A percentile compares a stretch with the other conserved stretches of the same genome.
Evolutionary conservation across 2,329 filamentous ascomycete genomes (phyloP).

Genomic region (Fusarium miscanthi): DNA sequence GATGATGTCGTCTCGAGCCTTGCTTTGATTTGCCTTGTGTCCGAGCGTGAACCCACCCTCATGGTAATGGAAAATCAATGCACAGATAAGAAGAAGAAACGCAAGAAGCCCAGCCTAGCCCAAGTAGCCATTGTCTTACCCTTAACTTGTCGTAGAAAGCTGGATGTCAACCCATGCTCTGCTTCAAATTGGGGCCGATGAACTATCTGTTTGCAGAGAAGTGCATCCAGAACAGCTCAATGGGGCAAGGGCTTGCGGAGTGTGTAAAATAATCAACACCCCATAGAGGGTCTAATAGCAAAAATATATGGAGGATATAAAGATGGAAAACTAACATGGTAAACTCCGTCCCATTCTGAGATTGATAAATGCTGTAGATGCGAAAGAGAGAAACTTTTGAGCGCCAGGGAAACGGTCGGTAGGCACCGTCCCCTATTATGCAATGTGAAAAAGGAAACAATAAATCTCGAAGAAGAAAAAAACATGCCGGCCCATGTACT

Average conservation of each 20-base stretch:
- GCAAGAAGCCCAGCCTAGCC: slow-evolving; percentile 1
- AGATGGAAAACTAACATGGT: neutral
- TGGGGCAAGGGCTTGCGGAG: slow-evolving; percentile 6
- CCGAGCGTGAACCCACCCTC: neutral
- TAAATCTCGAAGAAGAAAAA: neutral
- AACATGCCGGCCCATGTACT: slow-evolving; percentile 19
- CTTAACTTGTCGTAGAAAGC: slow-evolving; percentile 6
- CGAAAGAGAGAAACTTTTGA: slow-evolving; percentile 40
- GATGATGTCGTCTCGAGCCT: slow-evolving; percentile 20
- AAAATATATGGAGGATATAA: neutral
- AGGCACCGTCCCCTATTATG: slow-evolving; percentile 19
- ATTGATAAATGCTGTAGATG: slow-evolving; percentile 36
- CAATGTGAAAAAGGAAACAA: slow-evolving; percentile 16
- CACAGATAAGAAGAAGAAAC: slow-evolving; percentile 16
- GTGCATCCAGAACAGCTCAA: neutral
- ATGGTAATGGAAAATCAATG: slow-evolving; percentile 23
- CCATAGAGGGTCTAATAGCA: slow-evolving; percentile 6
- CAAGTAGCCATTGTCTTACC: slow-evolving; percentile 4
- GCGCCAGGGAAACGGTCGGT: slow-evolving; percentile 34
- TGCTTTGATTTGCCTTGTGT: slow-evolving; percentile 5
- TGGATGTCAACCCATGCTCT: slow-evolving; percentile 9
- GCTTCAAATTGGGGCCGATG: slow-evolving; percentile 11
- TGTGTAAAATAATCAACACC: neutral
- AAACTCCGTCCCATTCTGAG: slow-evolving; percentile 35
- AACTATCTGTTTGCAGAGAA: slow-evolving; percentile 5